Evolutionary conservation across 139 green algal genomes (phyloP), one percentile per base, ranked within the genome.

Genomic region (Edaphochlamys debaryana): DNA sequence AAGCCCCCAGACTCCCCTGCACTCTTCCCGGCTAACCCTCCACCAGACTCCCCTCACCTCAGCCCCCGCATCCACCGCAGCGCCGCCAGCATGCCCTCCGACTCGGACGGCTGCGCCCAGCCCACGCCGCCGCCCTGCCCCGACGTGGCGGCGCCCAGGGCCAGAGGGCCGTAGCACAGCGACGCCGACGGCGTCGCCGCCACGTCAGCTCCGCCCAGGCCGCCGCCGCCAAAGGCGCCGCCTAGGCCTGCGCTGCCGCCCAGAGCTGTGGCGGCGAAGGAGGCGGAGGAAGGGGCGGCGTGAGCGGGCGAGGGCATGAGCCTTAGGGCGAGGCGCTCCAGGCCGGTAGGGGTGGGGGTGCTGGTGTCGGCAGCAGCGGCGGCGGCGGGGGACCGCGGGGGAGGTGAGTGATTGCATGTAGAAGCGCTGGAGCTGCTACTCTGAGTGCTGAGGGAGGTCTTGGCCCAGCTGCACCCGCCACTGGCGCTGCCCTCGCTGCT

Each of bases 71-170:
- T 32, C 40, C 56, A 34, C 23, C 42, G 20, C 60, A 73, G 62
- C 32, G 63, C 1, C 25, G 63, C 62, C 42, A 82, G 34, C 42
- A 82, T 50, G 23, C 13, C 6, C 32, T 82, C 76, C n/a, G 76
- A 15, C 64, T 82, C 76, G 7, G 76, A 73, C 11, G 76, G 76
- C 76, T 82, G 76, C 32, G 45, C 41, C 62, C 76, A 82, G 30
- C 17, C 32, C n/a, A 63, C 32, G 17, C 25, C 63, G 9, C 62
- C 36, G 20, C 41, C 40, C 2, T 40, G 15, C 41, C 37, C 25
- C 20, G 41, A 4, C 62, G 40, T 8, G 32, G 60, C 38, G 72
- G 27, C 34, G 40, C 74, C 60, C 29, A 81, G 58, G 40, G 74
- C 29, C 40, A 71, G 60, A 8, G 74, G 74, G 7, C 40, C n/a